These are phyloP conservation scores for Zymoseptoria pseudotritici DNA, from an alignment of 2,329 filamentous ascomycete species.

Conservation along the genomic window DNA sequence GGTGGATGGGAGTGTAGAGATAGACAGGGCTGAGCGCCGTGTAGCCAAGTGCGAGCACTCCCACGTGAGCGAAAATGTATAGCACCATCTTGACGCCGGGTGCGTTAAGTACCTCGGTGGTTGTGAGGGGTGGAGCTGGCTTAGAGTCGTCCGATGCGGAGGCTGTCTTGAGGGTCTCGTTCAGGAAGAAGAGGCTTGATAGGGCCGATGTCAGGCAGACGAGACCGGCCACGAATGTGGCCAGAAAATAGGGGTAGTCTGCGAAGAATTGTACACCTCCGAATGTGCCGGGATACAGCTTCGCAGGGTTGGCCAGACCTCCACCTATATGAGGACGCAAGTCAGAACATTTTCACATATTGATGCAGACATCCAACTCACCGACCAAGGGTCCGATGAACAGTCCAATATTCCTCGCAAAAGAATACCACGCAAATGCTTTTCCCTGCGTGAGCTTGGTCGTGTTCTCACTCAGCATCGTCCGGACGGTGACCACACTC, in stretches of 20 bases:
- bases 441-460: slow-evolving; percentile 62
- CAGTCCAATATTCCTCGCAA: slow-evolving; percentile 64
- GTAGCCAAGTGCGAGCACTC: slow-evolving; percentile 63
- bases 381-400: slow-evolving; percentile 61
- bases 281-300: slow-evolving; percentile 56
- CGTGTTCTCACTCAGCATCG: slow-evolving; percentile 69
- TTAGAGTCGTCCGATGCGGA: slow-evolving; percentile 1
- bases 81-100: slow-evolving; percentile 57
- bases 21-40: slow-evolving; percentile 64
- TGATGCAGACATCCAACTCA: slow-evolving; percentile 11
- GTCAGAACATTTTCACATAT: background rate
- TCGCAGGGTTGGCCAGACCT: slow-evolving; percentile 57
- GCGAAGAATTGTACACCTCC: slow-evolving; percentile 50
- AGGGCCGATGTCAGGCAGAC: slow-evolving; percentile 50
- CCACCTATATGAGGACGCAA: slow-evolving; percentile 45
- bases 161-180: slow-evolving; percentile 33
- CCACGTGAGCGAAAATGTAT: slow-evolving; percentile 57
- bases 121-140: slow-evolving; percentile 18
- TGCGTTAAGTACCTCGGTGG: slow-evolving; percentile 37
- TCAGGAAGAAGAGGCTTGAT: slow-evolving; percentile 49
- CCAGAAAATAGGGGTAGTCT: slow-evolving; percentile 58
- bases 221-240: slow-evolving; percentile 51
- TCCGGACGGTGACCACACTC: slow-evolving; percentile 64
- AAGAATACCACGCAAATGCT: slow-evolving; percentile 71
- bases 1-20: slow-evolving; percentile 53